Conservation (phyloP, 2,329 filamentous ascomycete species). For the Botryotinia narcissicola region DNA sequence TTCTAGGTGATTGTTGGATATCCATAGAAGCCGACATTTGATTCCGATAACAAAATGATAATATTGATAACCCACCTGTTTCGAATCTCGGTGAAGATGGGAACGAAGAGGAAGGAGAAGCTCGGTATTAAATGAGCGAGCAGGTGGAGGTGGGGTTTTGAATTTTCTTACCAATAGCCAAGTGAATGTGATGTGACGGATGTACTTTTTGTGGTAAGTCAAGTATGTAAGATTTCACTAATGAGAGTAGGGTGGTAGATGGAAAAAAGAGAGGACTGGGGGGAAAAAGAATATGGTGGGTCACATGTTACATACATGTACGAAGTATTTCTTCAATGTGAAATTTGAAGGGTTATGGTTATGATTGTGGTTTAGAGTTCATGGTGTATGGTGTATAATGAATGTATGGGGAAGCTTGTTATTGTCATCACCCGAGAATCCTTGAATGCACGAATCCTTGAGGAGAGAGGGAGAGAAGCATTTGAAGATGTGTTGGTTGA, state of each 20-base stretch:
- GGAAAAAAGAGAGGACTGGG: background rate
- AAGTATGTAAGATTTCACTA: background rate
- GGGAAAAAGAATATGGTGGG: background rate
- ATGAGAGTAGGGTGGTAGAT: too few relatives aligned
- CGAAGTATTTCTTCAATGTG: background rate
- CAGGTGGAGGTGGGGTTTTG: background rate
- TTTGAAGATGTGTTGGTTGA: background rate
- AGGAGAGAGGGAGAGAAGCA: background rate
- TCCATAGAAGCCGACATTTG: constrained; percentile 32
- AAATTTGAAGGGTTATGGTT: background rate
- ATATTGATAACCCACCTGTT: constrained; percentile 5
- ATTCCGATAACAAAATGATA: constrained; percentile 2
- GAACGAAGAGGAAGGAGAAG: constrained; percentile 26
- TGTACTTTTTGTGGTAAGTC: background rate
- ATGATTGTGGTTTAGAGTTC: too few relatives aligned
- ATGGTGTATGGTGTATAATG: too few relatives aligned
- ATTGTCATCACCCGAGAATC: background rate
- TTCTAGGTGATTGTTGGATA: constrained; percentile 34
- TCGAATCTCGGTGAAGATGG: constrained; percentile 33
- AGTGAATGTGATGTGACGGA: background rate
- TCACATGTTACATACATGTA: background rate
- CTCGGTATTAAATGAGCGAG: constrained; percentile 30
- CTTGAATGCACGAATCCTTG: background rate
- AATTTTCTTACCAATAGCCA: background rate
- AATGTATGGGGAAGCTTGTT: background rate